A percentile compares a stretch with the other conserved stretches of the same genome.
These are phyloP conservation scores for Saccharum officinarum DNA, from an alignment of 176 grass and related monocot species.

Conservation along the genomic window DNA sequence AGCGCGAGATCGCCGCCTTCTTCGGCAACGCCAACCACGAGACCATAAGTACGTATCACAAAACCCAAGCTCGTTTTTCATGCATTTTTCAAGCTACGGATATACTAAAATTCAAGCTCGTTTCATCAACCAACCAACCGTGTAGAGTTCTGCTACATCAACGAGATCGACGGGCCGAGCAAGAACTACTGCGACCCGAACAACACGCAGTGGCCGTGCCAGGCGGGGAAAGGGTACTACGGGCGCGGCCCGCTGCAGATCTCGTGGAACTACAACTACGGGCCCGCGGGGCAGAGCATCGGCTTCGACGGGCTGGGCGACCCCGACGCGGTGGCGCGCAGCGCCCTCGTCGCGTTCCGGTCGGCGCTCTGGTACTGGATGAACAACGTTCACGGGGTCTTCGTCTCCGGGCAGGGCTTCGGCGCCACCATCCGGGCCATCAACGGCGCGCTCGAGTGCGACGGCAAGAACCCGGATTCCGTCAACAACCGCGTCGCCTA, in stretches of 20 bases:
- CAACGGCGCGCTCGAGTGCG: slow-evolving; percentile 67
- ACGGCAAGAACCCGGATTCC: slow-evolving; percentile 53
- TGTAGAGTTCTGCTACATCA: slow-evolving; percentile 91
- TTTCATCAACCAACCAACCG: too few relatives aligned
- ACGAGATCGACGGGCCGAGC: slow-evolving; percentile 76
- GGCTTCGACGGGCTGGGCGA: slow-evolving; percentile 79
- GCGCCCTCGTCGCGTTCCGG: slow-evolving; percentile 66
- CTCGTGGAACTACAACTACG: slow-evolving; percentile 96
- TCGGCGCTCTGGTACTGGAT: slow-evolving; percentile 88
- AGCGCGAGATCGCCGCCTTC: slow-evolving; percentile 85
- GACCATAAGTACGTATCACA: slow-evolving; percentile 69
- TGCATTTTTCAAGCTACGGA: not conserved
- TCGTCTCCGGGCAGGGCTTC: slow-evolving; percentile 60
- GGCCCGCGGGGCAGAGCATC: slow-evolving; percentile 69
- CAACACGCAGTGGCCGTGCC: slow-evolving; percentile 60
- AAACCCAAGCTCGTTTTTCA: not conserved
- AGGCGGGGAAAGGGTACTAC: slow-evolving; percentile 70
- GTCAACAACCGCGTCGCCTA: slow-evolving; percentile 57
- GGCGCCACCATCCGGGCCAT: slow-evolving; percentile 64
- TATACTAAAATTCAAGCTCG: too few relatives aligned
- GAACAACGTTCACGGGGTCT: slow-evolving; percentile 44
- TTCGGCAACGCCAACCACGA: slow-evolving; percentile 77
- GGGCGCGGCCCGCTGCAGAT: slow-evolving; percentile 79
- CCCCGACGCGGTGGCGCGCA: slow-evolving; percentile 72
- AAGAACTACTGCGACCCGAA: slow-evolving; percentile 76